These are phyloP conservation scores for Carpinus fangiana DNA, from an alignment of 306 rosid genomes.

Conservation along the genomic window DNA sequence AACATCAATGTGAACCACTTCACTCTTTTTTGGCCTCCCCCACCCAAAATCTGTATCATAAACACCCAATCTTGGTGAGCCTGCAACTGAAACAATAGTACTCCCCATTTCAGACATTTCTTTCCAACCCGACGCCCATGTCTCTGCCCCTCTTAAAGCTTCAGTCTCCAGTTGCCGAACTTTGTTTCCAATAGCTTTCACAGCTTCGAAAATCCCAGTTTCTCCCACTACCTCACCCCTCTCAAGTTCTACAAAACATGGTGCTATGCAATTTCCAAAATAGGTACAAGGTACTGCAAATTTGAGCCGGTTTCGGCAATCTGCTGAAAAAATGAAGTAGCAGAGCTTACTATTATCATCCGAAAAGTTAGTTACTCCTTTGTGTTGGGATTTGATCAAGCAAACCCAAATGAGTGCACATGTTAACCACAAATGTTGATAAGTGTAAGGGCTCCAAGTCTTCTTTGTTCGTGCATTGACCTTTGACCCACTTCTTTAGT, in stretches of 20 bases:
- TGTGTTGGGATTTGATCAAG: constrained; percentile 9
- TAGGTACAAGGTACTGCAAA: constrained; percentile 32
- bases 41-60: constrained; percentile 52
- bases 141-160: constrained; percentile 13
- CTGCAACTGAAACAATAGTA: neutral
- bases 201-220: constrained; percentile 30
- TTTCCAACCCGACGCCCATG: constrained; percentile 7
- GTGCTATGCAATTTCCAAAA: constrained; percentile 32
- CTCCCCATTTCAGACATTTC: neutral
- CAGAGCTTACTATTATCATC: neutral
- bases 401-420: constrained; percentile 42
- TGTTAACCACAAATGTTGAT: constrained; percentile 31
- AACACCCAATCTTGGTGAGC: constrained; percentile 21
- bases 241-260: neutral
- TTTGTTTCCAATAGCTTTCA: constrained; percentile 18
- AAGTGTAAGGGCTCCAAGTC: neutral
- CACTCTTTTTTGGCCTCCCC: constrained; percentile 48
- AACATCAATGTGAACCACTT: constrained; percentile 26
- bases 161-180: constrained; percentile 5
- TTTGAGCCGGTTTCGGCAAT: constrained; percentile 36
- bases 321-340: constrained; percentile 25
- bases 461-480: neutral
- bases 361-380: neutral
- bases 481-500: constrained; percentile 18
- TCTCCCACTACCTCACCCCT: constrained; percentile 26